A percentile compares a stretch with the other conserved stretches of the same genome.
Evolutionary conservation across 2,329 filamentous ascomycete genomes (phyloP).

Genomic region (Volutella citrinella): DNA sequence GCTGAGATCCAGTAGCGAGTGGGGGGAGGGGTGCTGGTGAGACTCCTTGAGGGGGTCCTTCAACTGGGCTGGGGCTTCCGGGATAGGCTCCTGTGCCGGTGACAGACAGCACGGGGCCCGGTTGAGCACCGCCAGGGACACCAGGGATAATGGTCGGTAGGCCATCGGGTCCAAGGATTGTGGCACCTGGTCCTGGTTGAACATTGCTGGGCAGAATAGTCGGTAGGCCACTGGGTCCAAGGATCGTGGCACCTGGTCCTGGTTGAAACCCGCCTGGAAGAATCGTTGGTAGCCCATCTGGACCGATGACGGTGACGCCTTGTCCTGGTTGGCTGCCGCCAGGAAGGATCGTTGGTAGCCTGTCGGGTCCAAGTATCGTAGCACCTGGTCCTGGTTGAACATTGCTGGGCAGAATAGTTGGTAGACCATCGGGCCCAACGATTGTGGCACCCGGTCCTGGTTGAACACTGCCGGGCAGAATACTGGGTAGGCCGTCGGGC

Average conservation of each 20-base stretch:
- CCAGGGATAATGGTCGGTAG: constrained; percentile 5
- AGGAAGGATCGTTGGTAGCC: constrained; percentile 1
- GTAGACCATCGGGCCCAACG: constrained; percentile 2
- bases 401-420: constrained; percentile 1
- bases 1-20: too few species aligned
- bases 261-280: too few species aligned
- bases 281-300: constrained; percentile 2
- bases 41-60: constrained; percentile 10
- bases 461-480: too few species aligned
- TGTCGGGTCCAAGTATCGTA: constrained; percentile 3
- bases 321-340: too few species aligned
- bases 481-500: neutral
- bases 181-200: too few species aligned
- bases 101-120: too few species aligned
- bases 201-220: constrained; percentile 5
- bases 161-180: constrained; percentile 16
- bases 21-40: too few species aligned
- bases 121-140: neutral
- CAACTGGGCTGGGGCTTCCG: too few species aligned
- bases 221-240: constrained; percentile 13
- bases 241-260: too few species aligned
- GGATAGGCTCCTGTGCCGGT: too few species aligned
- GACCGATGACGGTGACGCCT: constrained; percentile 3
- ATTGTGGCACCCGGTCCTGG: too few species aligned
- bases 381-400: too few species aligned